Evolutionary conservation across 331 rosid species (phyloP), one percentile per base, ranked within the genome.

Genomic region (Cydonia oblonga): DNA sequence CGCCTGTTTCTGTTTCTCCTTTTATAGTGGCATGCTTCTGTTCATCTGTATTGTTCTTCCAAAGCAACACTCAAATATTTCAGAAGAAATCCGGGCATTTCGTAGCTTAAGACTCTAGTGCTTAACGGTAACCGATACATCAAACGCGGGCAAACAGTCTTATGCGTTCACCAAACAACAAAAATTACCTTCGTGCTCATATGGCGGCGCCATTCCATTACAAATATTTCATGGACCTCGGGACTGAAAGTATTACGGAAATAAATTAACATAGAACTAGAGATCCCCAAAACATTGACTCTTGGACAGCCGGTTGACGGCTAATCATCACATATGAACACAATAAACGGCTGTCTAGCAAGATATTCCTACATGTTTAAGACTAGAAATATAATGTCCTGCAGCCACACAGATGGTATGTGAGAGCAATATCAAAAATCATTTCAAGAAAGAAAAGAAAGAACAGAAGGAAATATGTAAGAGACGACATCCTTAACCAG

Each of bases 1-100:
- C 19, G 44, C 66, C 70, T 70, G 81, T 56, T 65, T 83, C 52
- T 60, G 63, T 63, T 61, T 78, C 14, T 28, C 64, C 76, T 28
- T 67, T 70, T 70, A 64, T 35, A 25, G 62, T 46, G 78, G 32
- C 56, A 52, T 70, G 75, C 30, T 73, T 56, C 61, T 22, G 52
- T 46, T 67, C 32, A 68, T 69, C 67, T 79, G 74, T 75, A 49
- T 49, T 12, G 64, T 57, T 12, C 23, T 56, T 54, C 60, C 60
- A 56, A 56, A 11, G 28, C 13, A 42, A 66, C 25, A 5, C 32
- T 22, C n/a, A 7, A 18, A 18, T 20, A 7, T n/a, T 52, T 18
- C 58, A 8, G 58, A 7, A 52, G 23, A 19, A 3, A 52, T 1
- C n/a, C 24, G 2, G 15, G 5, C 46, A 40, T 40, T 11, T 40